Base-by-base conservation (phyloP, 139 green algal genomes). In the Gonium pectorale region DNA sequence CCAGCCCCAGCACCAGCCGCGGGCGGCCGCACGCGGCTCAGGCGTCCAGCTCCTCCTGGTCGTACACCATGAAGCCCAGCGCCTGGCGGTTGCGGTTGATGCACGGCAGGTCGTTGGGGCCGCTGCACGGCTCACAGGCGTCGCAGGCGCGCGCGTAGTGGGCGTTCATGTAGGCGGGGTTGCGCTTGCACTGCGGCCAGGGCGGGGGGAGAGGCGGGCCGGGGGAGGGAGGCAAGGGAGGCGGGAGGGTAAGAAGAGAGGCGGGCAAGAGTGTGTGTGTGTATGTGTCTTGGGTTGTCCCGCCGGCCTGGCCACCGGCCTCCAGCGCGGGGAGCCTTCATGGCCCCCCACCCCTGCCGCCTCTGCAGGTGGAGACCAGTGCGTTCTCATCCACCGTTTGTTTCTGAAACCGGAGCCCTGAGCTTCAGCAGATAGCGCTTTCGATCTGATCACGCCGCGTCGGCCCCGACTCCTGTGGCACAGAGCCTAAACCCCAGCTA, bases 81-180 rank as follows among this genome's bases (percentile, higher is more conserved):
- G 43, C 51, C 6, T 67, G 38, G 4, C 90, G 62, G 86, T 91
- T 91, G 27, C 87, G 63, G 60, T 90, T 87, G 79, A 90, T 87
- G 64, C 85, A 89, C 0, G 59, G 60, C 24, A 73, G 5, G 79
- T 93, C 86, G 9, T 22, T 41, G 7, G 46, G 21, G 3, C 35
- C 26, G 4, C n/a, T 21, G 86, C 90, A 93, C 5, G 38, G n/a
- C 27, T 79, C 85, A 79, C 90, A 93, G 1, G 1, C 17, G 3
- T 60, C 41, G 75, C 90, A 93, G 6, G 85, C 31, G 27, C 29
- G 72, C 5, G 6, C 41, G 85, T 87, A 93, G 19, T 67, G 40
- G 3, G 81, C 73, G 3, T 63, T 21, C 35, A 78, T 81, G 67
- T 81, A 70, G 7, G 35, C 56, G 1, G 63, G 63, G 40, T 71